These are phyloP conservation scores for Porogramme epimiltina DNA, from an alignment of 1,284 basidiomycete species.

Conservation along the genomic window DNA sequence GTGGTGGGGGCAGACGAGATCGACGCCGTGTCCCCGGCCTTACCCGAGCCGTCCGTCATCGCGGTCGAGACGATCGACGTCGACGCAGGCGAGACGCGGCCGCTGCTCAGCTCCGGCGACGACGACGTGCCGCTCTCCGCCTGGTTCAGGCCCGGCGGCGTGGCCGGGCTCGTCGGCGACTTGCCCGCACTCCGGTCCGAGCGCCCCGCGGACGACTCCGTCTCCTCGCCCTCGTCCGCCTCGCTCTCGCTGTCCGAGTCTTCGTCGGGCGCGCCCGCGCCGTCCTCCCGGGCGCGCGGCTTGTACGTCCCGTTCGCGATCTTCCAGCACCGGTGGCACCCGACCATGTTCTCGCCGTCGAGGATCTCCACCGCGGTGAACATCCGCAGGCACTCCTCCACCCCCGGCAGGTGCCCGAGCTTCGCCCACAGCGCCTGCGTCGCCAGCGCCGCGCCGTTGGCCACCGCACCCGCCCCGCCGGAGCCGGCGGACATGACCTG, in stretches of 20 bases:
- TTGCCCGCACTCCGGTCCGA: conserved; percentile 18
- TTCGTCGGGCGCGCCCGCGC: conserved; percentile 38
- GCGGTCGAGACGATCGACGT: conserved; percentile 28
- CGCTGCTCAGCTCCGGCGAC: conserved; percentile 23
- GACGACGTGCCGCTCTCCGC: conserved; percentile 13
- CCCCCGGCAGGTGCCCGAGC: conserved; percentile 51
- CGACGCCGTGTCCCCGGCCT: conserved; percentile 25
- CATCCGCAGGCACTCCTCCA: conserved; percentile 77
- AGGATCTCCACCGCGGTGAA: conserved; percentile 92
- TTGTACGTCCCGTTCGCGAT: conserved; percentile 66
- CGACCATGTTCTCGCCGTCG: conserved; percentile 93
- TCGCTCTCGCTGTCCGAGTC: conserved; percentile 35
- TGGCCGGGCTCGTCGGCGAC: conserved; percentile 1
- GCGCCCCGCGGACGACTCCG: conserved; percentile 12
- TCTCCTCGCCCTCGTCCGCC: conserved; percentile 9
- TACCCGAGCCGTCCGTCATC: conserved; percentile 23
- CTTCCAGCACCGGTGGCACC: conserved; percentile 93
- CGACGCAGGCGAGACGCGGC: conserved; percentile 32
- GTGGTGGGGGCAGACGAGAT: conserved; percentile 32
- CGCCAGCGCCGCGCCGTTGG: conserved; percentile 24
- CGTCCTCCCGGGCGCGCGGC: conserved; percentile 33
- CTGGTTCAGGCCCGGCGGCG: conserved; percentile 5
- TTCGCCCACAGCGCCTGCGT: conserved; percentile 49
- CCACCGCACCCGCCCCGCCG: conserved; percentile 4
- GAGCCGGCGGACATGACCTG: conserved; percentile 25